Percentiles rank a stretch among this genome's conserved stretches.
Evolutionary conservation across 345 rosid species (phyloP).

Genomic region (Mangifera indica): DNA sequence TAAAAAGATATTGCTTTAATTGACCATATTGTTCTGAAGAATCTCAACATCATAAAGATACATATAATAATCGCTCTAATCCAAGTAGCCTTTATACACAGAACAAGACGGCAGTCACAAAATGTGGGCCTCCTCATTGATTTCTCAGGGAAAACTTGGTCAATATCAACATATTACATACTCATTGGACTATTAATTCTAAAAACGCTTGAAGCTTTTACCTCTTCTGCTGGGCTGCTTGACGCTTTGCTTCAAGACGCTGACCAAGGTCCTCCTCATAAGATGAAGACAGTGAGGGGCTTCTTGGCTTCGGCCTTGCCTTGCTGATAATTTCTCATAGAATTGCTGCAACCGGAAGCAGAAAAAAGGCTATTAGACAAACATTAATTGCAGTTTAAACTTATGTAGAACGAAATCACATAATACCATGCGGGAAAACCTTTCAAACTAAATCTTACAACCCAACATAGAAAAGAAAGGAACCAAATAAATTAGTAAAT

Average conservation of each 20-base stretch:
- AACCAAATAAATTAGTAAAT: not conserved
- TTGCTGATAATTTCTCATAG: constrained; percentile 76
- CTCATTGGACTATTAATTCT: not conserved
- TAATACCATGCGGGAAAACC: not conserved
- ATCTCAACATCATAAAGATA: not conserved
- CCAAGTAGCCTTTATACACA: not conserved
- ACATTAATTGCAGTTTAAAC: not conserved
- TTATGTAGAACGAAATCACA: not conserved
- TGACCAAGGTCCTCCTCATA: constrained; percentile 84
- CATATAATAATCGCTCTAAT: not conserved
- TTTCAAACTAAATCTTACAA: not conserved
- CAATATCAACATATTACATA: not conserved
- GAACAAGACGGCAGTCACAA: not conserved
- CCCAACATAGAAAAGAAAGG: not conserved
- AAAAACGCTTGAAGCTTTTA: constrained; percentile 20
- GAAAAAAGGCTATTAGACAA: not conserved
- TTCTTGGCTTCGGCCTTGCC: constrained; percentile 83
- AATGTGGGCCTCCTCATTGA: not conserved
- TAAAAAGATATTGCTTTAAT: not conserved
- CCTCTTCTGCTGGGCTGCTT: constrained; percentile 96
- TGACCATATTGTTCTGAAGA: not conserved
- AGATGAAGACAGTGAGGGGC: constrained; percentile 67
- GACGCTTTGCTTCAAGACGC: constrained; percentile 94
- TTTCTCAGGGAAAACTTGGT: not conserved
- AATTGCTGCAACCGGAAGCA: constrained; percentile 62